Evolutionary conservation across 345 rosid genomes (phyloP).

Genomic region (Euphorbia tirucalli): DNA sequence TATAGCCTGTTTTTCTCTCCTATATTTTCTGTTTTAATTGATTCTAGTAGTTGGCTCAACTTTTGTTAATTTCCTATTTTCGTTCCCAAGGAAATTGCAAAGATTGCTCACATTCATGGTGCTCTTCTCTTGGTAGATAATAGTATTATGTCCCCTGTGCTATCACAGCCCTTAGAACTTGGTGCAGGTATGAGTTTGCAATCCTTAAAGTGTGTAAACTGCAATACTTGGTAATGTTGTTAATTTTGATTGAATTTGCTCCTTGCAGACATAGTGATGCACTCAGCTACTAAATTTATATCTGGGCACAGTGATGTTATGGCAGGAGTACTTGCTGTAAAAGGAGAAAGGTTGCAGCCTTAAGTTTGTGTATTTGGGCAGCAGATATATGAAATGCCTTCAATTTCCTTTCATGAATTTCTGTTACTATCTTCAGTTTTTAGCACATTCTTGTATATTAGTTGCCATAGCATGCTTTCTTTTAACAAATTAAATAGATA

Average conservation of each 20-base stretch:
- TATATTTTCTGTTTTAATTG: background rate
- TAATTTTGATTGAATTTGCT: constrained; percentile 17
- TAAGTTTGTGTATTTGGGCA: background rate
- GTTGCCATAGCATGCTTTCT: background rate
- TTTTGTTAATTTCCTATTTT: background rate
- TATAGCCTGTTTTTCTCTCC: background rate
- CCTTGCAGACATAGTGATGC: constrained; percentile 87
- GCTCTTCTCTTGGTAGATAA: constrained; percentile 89
- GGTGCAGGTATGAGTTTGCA: constrained; percentile 66
- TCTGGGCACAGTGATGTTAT: constrained; percentile 94
- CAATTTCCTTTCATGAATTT: background rate
- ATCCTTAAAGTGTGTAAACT: background rate
- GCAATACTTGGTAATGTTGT: constrained; percentile 6
- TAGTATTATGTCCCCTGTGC: constrained; percentile 90
- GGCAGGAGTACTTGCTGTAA: constrained; percentile 97
- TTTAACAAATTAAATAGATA: background rate
- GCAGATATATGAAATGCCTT: background rate
- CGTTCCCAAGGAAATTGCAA: constrained; percentile 63
- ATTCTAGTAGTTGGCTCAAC: background rate
- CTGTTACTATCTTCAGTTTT: background rate
- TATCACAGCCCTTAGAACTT: constrained; percentile 82
- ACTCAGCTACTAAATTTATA: constrained; percentile 91
- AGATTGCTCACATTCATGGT: constrained; percentile 75
- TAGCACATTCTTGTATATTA: background rate
- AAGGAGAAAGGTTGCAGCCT: constrained; percentile 68